A percentile compares a stretch with the other conserved stretches of the same genome.
Conservation (phyloP, 2,329 filamentous ascomycete genomes). For the Scedosporium minutisporum region DNA sequence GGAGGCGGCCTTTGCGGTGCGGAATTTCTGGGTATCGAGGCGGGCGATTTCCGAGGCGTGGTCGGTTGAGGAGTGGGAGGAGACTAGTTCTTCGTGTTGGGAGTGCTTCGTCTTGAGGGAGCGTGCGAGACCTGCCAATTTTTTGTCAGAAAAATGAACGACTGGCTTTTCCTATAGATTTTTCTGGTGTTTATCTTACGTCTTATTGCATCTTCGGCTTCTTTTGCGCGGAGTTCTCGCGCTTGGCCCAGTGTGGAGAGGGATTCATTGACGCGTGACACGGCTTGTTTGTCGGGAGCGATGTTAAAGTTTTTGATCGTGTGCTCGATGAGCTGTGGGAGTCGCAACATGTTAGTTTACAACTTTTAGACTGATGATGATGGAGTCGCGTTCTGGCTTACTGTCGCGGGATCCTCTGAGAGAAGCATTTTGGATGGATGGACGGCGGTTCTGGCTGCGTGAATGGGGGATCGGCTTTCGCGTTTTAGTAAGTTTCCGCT, state of each 20-base stretch:
- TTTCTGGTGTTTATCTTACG: slow-evolving; percentile 31
- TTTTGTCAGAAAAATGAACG: neutral
- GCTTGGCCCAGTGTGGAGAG: slow-evolving; percentile 75
- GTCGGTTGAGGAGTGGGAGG: slow-evolving; percentile 63
- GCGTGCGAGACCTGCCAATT: slow-evolving; percentile 51
- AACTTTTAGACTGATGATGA: neutral
- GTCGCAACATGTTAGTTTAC: neutral
- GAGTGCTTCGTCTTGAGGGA: slow-evolving; percentile 64
- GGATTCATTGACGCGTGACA: slow-evolving; percentile 76
- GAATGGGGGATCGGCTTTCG: neutral
- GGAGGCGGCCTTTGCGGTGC: slow-evolving; percentile 79
- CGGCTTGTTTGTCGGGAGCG: slow-evolving; percentile 71
- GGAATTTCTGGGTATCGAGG: slow-evolving; percentile 89
- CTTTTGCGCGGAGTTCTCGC: slow-evolving; percentile 66
- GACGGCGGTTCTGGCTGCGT: slow-evolving; percentile 1
- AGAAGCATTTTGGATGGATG: slow-evolving; percentile 68
- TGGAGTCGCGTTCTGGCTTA: slow-evolving; percentile 33
- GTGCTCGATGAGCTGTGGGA: slow-evolving; percentile 70
- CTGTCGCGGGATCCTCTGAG: slow-evolving; percentile 82
- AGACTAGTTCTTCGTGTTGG: slow-evolving; percentile 67
- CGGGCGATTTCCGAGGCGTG: slow-evolving; percentile 79
- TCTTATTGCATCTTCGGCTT: slow-evolving; percentile 57
- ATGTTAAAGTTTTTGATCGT: slow-evolving; percentile 96
- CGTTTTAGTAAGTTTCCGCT: too few relatives aligned
- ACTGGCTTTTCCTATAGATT: neutral